Base-by-base conservation (phyloP, 2,329 filamentous ascomycete genomes). In the Fusarium pininemorale region DNA sequence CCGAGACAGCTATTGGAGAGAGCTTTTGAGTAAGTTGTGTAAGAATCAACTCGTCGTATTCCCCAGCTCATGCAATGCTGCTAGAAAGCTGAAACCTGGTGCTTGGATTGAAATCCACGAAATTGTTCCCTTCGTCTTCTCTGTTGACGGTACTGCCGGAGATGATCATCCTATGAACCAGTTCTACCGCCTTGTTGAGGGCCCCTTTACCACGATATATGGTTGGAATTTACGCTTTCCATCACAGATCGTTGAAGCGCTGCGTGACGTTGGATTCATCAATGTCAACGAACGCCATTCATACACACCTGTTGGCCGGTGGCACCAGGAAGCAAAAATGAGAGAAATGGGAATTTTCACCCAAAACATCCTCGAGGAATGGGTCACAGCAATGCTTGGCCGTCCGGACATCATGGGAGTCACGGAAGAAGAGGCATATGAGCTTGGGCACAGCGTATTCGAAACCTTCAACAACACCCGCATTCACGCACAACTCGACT, bases 1-100 rank as follows among this genome's bases (percentile, higher is more conserved):
- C 90, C 88, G 79, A 82, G 82, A 7, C 81, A 80, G 28, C 80
- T 91, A 53, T 79, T 90, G 51, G 71, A 81, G 41, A 84, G 88
- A 73, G 84, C 85, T 18, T 88, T 86, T 67, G 79, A 82, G 83
- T 84, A 79, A 63, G 56, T 57, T 30, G 22, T 28, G 22, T 59
- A 20, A 13, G 22, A 39, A 8, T 10, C 32, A 26, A 18, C 18
- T 26, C 30, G 15, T 24, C 47, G 51, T 45, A 42, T 28, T 28
- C 30, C 58, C 53, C 26, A 51, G 35, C 71, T 78, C 41, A 78
- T 63, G 41, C 24, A 26, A 35, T 20, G 28, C 28, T 30, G 30
- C 12, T 44, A 84, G 82, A 24, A 79, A 81, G 22, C 63, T 83
- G 22, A 80, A 78, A 57, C 81, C 82, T 18, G 82, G 83, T n/a